These are phyloP conservation scores for Angomonas deanei DNA, from an alignment of 208 protist genomes.

Conservation along the genomic window DNA sequence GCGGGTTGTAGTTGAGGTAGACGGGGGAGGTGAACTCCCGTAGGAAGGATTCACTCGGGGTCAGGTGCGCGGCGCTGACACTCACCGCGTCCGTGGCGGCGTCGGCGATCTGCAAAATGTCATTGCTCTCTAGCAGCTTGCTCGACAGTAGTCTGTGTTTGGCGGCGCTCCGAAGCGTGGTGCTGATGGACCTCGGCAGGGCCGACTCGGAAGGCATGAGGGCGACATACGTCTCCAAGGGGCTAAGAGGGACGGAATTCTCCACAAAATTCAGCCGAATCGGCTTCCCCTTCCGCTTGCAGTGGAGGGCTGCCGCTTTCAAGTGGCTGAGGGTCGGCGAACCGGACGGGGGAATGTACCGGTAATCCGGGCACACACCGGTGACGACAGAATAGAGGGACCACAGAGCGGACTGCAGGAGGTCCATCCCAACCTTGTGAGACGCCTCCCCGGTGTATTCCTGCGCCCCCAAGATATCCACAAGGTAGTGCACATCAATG, in stretches of 20 bases:
- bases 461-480: constrained; percentile 52
- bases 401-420: constrained; percentile 48
- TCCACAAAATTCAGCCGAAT: constrained; percentile 11
- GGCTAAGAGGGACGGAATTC: constrained; percentile 46
- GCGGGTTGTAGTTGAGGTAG: constrained; percentile 66
- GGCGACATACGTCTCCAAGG: constrained; percentile 75
- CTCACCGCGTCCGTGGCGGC: constrained; percentile 46
- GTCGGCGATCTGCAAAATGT: constrained; percentile 32
- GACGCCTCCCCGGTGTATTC: constrained; percentile 62
- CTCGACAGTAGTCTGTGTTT: constrained; percentile 32
- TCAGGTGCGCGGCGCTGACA: constrained; percentile 32
- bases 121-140: constrained; percentile 48
- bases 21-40: constrained; percentile 72
- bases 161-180: constrained; percentile 34
- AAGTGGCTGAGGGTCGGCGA: constrained; percentile 61
- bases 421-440: constrained; percentile 22
- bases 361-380: constrained; percentile 44
- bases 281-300: constrained; percentile 13
- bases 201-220: constrained; percentile 76
- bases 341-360: constrained; percentile 22
- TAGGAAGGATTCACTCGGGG: constrained; percentile 62
- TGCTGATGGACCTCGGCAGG: constrained; percentile 38
- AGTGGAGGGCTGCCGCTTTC: constrained; percentile 46
- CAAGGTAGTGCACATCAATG: constrained; percentile 59
- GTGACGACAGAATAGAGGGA: constrained; percentile 40